These are phyloP conservation scores for Yamadazyma paraphyllophila DNA, from an alignment of 805 yeast species.

Conservation along the genomic window DNA sequence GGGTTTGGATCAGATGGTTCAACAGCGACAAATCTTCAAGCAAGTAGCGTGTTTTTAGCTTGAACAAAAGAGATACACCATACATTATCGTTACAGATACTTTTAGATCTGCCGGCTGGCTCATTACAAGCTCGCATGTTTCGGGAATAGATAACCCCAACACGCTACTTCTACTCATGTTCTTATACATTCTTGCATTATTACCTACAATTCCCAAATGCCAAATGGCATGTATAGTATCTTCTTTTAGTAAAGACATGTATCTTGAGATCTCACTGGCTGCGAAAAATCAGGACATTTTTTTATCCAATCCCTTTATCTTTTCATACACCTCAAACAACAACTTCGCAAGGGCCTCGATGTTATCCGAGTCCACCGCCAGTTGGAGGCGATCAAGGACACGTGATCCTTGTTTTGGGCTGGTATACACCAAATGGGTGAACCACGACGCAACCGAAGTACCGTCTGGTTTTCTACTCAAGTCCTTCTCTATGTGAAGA, in stretches of 20 bases:
- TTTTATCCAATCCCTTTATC: constrained; percentile 16
- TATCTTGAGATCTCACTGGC: neutral
- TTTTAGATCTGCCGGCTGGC: constrained; percentile 19
- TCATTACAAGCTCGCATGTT: constrained; percentile 28
- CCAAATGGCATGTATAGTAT: constrained; percentile 11
- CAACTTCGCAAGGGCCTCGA: constrained; percentile 4
- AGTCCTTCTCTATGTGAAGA: constrained; percentile 35
- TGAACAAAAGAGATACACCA: constrained; percentile 49
- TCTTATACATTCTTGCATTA: neutral
- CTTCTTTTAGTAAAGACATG: constrained; percentile 3
- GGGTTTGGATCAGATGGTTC: too few relatives aligned
- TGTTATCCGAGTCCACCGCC: neutral
- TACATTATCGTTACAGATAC: constrained; percentile 43
- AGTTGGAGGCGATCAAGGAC: constrained; percentile 1
- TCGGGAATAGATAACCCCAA: constrained; percentile 34
- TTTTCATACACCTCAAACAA: constrained; percentile 23
- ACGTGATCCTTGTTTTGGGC: neutral
- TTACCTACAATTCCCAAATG: constrained; percentile 10
- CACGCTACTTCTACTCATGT: constrained; percentile 4
- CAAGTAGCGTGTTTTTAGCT: constrained; percentile 47
- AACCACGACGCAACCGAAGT: constrained; percentile 4
- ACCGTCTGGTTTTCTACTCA: constrained; percentile 16
- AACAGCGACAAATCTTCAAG: constrained; percentile 26
- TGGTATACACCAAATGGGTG: constrained; percentile 5
- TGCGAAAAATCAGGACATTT: constrained; percentile 14